These are phyloP conservation scores for Shiraia sp. DNA, from an alignment of 2,329 filamentous ascomycete species.

Conservation along the genomic window DNA sequence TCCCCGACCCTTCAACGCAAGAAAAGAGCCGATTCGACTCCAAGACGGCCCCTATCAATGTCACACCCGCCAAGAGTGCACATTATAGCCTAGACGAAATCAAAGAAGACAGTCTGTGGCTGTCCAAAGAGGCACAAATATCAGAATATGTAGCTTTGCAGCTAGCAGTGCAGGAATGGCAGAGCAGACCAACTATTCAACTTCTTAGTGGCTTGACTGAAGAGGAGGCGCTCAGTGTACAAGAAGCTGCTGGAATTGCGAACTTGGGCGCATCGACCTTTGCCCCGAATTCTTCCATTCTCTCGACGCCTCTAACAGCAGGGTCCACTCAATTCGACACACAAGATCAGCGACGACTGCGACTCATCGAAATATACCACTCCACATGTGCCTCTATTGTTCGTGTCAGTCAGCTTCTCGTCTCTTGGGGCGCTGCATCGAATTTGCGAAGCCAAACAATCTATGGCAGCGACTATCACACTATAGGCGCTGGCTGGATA, in stretches of 20 bases:
- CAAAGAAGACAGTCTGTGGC: slow-evolving; percentile 83
- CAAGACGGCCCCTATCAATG: slow-evolving; percentile 84
- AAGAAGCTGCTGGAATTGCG: slow-evolving; percentile 70
- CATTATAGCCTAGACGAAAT: slow-evolving; percentile 76
- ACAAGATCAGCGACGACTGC: slow-evolving; percentile 63
- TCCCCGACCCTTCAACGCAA: slow-evolving; percentile 63
- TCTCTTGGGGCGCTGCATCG: slow-evolving; percentile 37
- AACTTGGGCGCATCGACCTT: slow-evolving; percentile 60
- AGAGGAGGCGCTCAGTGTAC: slow-evolving; percentile 76
- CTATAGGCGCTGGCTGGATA: slow-evolving; percentile 35
- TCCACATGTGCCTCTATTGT: slow-evolving; percentile 66
- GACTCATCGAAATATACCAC: slow-evolving; percentile 73
- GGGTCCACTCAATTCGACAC: slow-evolving; percentile 58
- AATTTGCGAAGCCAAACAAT: slow-evolving; percentile 31
- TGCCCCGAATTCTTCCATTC: slow-evolving; percentile 49
- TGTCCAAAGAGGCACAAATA: slow-evolving; percentile 76
- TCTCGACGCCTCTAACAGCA: slow-evolving; percentile 30
- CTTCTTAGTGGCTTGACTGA: slow-evolving; percentile 73
- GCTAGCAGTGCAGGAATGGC: slow-evolving; percentile 80
- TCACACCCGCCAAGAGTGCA: slow-evolving; percentile 68
- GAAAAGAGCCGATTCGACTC: slow-evolving; percentile 77
- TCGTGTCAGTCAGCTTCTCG: slow-evolving; percentile 41
- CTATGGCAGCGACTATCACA: slow-evolving; percentile 34
- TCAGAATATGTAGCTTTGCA: slow-evolving; percentile 83
- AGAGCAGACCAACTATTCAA: slow-evolving; percentile 74